phyloP scores from a whole-genome alignment of 2,329 filamentous ascomycete species.

The Exserohilum turcica region DNA sequence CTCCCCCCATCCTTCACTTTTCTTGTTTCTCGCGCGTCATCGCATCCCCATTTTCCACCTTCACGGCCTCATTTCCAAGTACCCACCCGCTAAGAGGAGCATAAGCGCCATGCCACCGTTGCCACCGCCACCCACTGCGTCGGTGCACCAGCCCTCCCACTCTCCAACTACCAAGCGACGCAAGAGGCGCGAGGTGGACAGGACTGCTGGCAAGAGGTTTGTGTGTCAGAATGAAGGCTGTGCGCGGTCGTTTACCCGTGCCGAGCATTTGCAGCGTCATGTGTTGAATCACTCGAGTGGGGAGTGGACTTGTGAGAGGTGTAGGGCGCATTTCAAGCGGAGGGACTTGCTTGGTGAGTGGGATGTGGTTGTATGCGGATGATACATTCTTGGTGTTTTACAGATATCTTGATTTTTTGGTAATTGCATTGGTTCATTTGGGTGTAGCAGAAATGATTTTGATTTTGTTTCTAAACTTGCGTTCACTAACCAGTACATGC shows the following conservation, averaged over 20 bases:
- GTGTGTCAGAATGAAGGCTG: slow-evolving; percentile 79
- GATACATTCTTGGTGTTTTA: background rate
- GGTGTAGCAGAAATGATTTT: background rate
- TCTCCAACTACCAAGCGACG: slow-evolving; percentile 48
- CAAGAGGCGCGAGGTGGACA: slow-evolving; percentile 61
- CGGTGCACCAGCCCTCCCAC: too few species aligned
- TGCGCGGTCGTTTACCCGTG: slow-evolving; percentile 91
- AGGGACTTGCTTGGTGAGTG: slow-evolving; percentile 62
- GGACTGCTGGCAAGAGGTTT: slow-evolving; percentile 59
- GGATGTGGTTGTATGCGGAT: background rate
- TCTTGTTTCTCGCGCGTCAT: too few species aligned
- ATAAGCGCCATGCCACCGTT: too few species aligned
- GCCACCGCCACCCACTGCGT: too few species aligned
- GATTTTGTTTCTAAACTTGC: background rate
- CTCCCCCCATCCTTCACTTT: too few species aligned
- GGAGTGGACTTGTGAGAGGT: slow-evolving; percentile 63
- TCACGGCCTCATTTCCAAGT: too few species aligned
- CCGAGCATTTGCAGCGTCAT: slow-evolving; percentile 94
- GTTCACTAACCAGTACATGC: slow-evolving; percentile 26
- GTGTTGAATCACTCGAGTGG: slow-evolving; percentile 78
- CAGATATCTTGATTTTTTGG: background rate
- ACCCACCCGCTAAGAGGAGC: too few species aligned
- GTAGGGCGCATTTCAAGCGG: slow-evolving; percentile 65
- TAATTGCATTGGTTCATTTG: too few species aligned
- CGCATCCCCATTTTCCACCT: too few species aligned